A percentile compares a stretch with the other conserved stretches of the same genome.
These are phyloP conservation scores for Dissophora ornata DNA, from an alignment of 192 early-diverging fungal genomes.

Conservation along the genomic window DNA sequence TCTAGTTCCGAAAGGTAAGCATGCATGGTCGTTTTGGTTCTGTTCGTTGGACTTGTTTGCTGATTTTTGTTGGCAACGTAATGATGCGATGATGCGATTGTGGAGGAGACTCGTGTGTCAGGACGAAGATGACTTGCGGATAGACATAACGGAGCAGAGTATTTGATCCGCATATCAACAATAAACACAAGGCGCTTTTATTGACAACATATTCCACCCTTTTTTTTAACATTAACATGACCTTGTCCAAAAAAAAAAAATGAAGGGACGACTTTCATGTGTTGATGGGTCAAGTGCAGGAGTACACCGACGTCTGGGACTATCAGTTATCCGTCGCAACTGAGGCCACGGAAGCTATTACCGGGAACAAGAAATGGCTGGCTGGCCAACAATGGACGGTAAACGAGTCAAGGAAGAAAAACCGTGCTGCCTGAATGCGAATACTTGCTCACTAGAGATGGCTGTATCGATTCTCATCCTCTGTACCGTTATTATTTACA, in stretches of 20 bases:
- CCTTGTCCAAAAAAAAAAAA: neutral
- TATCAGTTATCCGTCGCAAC: conserved; percentile 13
- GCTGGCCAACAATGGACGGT: conserved; percentile 2
- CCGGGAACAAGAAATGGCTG: conserved; percentile 34
- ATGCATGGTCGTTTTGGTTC: neutral
- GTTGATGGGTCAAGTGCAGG: conserved; percentile 33
- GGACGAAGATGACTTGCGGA: too few relatives aligned
- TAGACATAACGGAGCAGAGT: neutral
- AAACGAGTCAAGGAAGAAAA: too few relatives aligned
- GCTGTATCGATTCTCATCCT: neutral
- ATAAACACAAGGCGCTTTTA: too few relatives aligned
- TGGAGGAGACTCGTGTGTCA: too few relatives aligned
- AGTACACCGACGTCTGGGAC: conserved; percentile 13
- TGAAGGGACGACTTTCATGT: conserved; percentile 17
- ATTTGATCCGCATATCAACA: conserved; percentile 13
- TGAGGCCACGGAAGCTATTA: conserved; percentile 15
- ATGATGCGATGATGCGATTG: neutral
- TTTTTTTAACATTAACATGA: too few relatives aligned
- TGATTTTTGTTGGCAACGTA: too few relatives aligned
- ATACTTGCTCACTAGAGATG: too few relatives aligned
- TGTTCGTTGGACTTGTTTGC: too few relatives aligned
- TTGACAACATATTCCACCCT: too few relatives aligned
- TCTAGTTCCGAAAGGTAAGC: conserved; percentile 18
- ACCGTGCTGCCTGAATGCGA: too few relatives aligned
- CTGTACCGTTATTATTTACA: neutral